A percentile compares a stretch with the other conserved stretches of the same genome.
Evolutionary conservation across 345 rosid genomes (phyloP).

Genomic region (Anastatica hierochuntica): DNA sequence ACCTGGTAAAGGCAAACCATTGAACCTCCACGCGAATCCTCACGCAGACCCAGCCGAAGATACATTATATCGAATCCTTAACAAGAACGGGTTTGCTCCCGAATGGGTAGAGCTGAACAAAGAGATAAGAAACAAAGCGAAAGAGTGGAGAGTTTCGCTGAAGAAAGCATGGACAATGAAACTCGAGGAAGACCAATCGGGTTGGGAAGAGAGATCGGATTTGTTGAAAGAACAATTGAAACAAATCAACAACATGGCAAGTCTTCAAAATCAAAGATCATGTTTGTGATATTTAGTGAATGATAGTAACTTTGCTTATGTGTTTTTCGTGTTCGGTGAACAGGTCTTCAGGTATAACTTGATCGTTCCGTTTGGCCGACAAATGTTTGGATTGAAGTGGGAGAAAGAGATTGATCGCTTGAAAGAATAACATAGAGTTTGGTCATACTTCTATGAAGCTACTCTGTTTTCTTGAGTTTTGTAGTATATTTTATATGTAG

Average conservation of each 20-base stretch:
- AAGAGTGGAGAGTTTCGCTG: slow-evolving; percentile 59
- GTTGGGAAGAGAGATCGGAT: slow-evolving; percentile 44
- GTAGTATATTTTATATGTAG: not conserved
- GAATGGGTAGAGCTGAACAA: slow-evolving; percentile 94
- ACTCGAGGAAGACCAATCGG: slow-evolving; percentile 34
- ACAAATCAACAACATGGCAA: slow-evolving; percentile 67
- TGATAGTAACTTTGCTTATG: not conserved
- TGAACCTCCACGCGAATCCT: slow-evolving; percentile 53
- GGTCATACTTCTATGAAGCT: slow-evolving; percentile 7
- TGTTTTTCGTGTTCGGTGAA: not conserved
- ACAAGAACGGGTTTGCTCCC: slow-evolving; percentile 76
- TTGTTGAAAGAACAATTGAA: slow-evolving; percentile 44
- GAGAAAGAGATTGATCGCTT: slow-evolving; percentile 67
- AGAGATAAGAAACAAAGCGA: slow-evolving; percentile 48
- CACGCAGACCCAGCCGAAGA: slow-evolving; percentile 90
- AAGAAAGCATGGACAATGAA: slow-evolving; percentile 62
- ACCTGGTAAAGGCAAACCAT: slow-evolving; percentile 88
- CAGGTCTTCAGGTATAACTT: slow-evolving; percentile 82
- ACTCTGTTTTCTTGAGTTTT: slow-evolving; percentile 10
- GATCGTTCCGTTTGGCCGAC: slow-evolving; percentile 82
- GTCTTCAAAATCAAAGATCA: not conserved
- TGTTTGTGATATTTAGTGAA: not conserved
- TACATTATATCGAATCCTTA: slow-evolving; percentile 69
- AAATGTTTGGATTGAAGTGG: slow-evolving; percentile 83
- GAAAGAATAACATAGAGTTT: slow-evolving; percentile 31